Conservation (phyloP, 2,329 filamentous ascomycete species). For the Tetracladium maxilliforme region DNA sequence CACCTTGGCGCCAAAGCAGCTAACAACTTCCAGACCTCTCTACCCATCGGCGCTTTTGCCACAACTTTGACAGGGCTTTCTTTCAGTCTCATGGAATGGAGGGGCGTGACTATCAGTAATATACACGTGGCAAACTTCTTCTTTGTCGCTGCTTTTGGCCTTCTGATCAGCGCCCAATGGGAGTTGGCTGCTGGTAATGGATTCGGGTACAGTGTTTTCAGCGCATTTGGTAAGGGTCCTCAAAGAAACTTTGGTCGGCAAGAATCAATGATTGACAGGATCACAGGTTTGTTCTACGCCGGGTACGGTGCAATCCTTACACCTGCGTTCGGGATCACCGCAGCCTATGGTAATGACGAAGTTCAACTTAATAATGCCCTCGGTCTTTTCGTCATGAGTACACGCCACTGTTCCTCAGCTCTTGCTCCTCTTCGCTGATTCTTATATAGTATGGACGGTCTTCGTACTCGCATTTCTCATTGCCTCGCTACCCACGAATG, state of each 20-base stretch:
- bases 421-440: background rate
- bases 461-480: constrained; percentile 29
- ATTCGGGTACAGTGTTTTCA: constrained; percentile 36
- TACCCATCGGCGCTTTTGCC: constrained; percentile 35
- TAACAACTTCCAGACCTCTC: constrained; percentile 19
- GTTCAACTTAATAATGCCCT: constrained; percentile 30
- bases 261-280: background rate
- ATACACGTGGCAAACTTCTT: constrained; percentile 40
- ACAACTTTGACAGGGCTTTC: constrained; percentile 38
- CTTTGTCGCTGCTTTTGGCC: constrained; percentile 28
- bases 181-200: constrained; percentile 35
- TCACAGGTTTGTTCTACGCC: constrained; percentile 27
- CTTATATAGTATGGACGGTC: constrained; percentile 24
- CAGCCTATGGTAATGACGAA: constrained; percentile 24
- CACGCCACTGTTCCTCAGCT: constrained; percentile 6
- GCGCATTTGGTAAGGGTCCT: constrained; percentile 28
- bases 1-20: background rate
- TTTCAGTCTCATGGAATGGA: constrained; percentile 37
- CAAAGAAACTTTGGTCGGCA: background rate
- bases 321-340: constrained; percentile 26
- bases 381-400: constrained; percentile 30
- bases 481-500: constrained; percentile 25
- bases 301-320: constrained; percentile 32
- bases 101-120: constrained; percentile 32
- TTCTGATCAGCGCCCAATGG: constrained; percentile 40